These are phyloP conservation scores for Suillus sp. DNA, from an alignment of 768 basidiomycete species.

Conservation along the genomic window DNA sequence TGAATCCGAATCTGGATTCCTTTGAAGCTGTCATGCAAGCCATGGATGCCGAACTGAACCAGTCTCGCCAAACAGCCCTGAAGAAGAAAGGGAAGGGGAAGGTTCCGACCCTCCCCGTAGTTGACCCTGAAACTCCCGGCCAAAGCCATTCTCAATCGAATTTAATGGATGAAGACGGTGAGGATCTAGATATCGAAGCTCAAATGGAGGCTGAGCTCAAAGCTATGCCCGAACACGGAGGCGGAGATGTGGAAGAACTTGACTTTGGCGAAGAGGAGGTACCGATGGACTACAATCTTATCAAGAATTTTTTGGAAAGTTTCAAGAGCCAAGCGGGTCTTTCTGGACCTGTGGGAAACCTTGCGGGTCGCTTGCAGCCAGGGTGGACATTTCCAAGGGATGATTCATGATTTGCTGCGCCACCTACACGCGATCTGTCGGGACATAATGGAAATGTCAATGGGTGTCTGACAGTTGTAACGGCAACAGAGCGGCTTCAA, in stretches of 20 bases:
- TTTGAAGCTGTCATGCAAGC: constrained; percentile 97
- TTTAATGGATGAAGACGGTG: constrained; percentile 38
- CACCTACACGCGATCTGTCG: background rate
- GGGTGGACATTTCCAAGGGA: constrained; percentile 79
- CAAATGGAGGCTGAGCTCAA: constrained; percentile 90
- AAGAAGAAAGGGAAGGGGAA: constrained; percentile 22
- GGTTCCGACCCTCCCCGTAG: constrained; percentile 14
- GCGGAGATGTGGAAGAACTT: constrained; percentile 44
- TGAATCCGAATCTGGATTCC: constrained; percentile 78
- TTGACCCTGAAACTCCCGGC: constrained; percentile 34
- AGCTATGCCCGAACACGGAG: constrained; percentile 51
- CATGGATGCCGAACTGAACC: constrained; percentile 83
- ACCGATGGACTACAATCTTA: constrained; percentile 83
- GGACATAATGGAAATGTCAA: background rate
- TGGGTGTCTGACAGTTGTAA: background rate
- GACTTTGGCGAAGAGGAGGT: constrained; percentile 52
- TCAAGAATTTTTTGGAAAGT: constrained; percentile 97
- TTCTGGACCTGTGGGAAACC: constrained; percentile 88
- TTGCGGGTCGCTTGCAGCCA: constrained; percentile 81
- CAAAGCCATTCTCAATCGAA: constrained; percentile 48
- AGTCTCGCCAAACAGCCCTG: constrained; percentile 36
- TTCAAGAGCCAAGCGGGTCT: constrained; percentile 90
- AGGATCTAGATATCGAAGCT: constrained; percentile 70
- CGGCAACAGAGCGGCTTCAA: background rate
- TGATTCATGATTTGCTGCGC: constrained; percentile 36